phyloP scores from a whole-genome alignment of 768 basidiomycete species.

The Termitomyces sp. region DNA sequence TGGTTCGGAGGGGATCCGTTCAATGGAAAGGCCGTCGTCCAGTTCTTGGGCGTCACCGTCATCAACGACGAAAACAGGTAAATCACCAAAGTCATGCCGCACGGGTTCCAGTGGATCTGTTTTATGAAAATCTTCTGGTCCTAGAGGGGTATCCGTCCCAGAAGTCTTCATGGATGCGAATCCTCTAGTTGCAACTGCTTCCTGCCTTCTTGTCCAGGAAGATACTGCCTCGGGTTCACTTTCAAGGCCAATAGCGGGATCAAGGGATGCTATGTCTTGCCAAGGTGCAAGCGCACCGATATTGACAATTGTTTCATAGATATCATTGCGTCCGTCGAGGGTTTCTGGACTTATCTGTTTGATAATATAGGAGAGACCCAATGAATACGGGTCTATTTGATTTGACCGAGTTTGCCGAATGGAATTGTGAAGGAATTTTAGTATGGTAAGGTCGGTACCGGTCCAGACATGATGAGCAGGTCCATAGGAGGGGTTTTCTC shows the following conservation, averaged over 20 bases:
- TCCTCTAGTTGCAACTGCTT: slow-evolving; percentile 25
- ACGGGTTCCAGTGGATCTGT: slow-evolving; percentile 62
- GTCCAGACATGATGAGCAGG: slow-evolving; percentile 38
- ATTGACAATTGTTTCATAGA: slow-evolving; percentile 53
- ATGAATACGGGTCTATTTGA: slow-evolving; percentile 61
- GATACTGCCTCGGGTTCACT: slow-evolving; percentile 26
- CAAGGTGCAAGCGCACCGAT: slow-evolving; percentile 77
- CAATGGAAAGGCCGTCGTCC: slow-evolving; percentile 90
- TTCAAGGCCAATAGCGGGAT: slow-evolving; percentile 30
- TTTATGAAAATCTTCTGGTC: slow-evolving; percentile 60
- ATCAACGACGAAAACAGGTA: slow-evolving; percentile 86
- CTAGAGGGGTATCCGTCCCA: slow-evolving; percentile 31
- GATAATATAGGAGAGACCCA: slow-evolving; percentile 50
- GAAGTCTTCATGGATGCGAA: slow-evolving; percentile 13
- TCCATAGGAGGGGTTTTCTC: slow-evolving; percentile 23
- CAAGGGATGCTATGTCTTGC: slow-evolving; percentile 58
- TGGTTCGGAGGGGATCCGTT: slow-evolving; percentile 55
- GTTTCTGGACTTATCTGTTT: slow-evolving; percentile 44
- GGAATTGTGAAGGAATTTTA: slow-evolving; percentile 54
- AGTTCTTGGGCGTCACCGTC: slow-evolving; percentile 75
- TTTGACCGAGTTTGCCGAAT: slow-evolving; percentile 40
- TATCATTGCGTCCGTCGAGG: slow-evolving; percentile 25
- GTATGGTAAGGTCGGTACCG: slow-evolving; percentile 47
- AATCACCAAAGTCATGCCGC: slow-evolving; percentile 81
- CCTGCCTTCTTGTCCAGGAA: slow-evolving; percentile 17